Evolutionary conservation across 768 basidiomycete species (phyloP).

Genomic region (Artomyces pyxidatus): DNA sequence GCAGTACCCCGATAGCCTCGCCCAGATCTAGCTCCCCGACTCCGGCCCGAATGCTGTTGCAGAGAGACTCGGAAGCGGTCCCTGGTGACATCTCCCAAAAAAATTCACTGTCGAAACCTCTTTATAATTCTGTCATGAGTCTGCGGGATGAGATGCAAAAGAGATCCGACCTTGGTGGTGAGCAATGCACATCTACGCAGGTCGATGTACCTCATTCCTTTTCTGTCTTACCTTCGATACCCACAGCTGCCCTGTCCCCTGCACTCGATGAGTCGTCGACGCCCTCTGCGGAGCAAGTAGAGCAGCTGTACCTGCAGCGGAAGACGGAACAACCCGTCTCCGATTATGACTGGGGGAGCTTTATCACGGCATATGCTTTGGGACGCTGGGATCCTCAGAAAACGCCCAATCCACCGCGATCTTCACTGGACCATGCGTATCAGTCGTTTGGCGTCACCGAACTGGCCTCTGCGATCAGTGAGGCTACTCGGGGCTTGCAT

Average conservation of each 20-base stretch:
- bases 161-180: slow-evolving; percentile 10
- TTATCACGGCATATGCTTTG: slow-evolving; percentile 65
- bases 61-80: slow-evolving; percentile 4
- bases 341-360: slow-evolving; percentile 64
- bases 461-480: not conserved
- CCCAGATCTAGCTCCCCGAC: slow-evolving; percentile 4
- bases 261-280: slow-evolving; percentile 21
- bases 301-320: slow-evolving; percentile 12
- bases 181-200: not conserved
- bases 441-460: not conserved
- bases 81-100: slow-evolving; percentile 4
- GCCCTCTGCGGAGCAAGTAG: too few relatives aligned
- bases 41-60: not conserved
- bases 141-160: slow-evolving; percentile 11
- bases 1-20: slow-evolving; percentile 7
- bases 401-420: slow-evolving; percentile 52
- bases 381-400: slow-evolving; percentile 77
- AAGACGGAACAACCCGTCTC: slow-evolving; percentile 17
- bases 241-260: slow-evolving; percentile 11
- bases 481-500: not conserved
- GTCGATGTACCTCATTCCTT: not conserved
- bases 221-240: not conserved
- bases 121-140: slow-evolving; percentile 12
- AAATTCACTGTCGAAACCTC: slow-evolving; percentile 4
- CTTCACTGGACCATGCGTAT: slow-evolving; percentile 16